These are phyloP conservation scores for Colletotrichum cereale DNA, from an alignment of 2,329 filamentous ascomycete genomes.

Conservation along the genomic window DNA sequence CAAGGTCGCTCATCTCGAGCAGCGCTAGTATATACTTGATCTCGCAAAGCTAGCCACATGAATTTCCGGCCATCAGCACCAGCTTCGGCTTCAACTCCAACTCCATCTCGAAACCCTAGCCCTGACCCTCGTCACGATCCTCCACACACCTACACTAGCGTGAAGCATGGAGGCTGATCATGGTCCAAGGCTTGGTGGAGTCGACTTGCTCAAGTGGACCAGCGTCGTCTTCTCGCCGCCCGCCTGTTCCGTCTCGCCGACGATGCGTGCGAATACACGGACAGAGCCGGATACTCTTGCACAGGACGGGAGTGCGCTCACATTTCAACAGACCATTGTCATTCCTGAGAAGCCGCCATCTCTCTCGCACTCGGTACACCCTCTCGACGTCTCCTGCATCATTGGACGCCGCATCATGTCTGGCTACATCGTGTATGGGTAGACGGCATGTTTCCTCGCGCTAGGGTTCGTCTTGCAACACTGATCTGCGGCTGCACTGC, in stretches of 20 bases:
- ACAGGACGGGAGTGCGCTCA: background rate
- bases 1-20: conserved; percentile 3
- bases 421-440: background rate
- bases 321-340: conserved; percentile 12
- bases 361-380: conserved; percentile 3
- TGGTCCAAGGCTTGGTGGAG: conserved; percentile 23
- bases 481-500: conserved; percentile 24
- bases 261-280: conserved; percentile 7
- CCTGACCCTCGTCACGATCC: conserved; percentile 33
- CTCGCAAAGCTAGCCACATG: conserved; percentile 45
- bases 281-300: background rate
- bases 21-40: background rate
- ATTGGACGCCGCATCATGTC: background rate
- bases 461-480: conserved; percentile 10
- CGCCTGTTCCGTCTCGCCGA: conserved; percentile 23
- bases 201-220: conserved; percentile 9
- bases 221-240: conserved; percentile 29
- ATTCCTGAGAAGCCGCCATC: conserved; percentile 16
- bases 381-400: background rate
- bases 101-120: conserved; percentile 34
- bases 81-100: background rate
- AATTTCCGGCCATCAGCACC: conserved; percentile 41
- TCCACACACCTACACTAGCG: conserved; percentile 21
- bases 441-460: background rate
- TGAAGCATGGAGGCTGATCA: conserved; percentile 33